Evolutionary conservation across 2,329 filamentous ascomycete species (phyloP), one percentile per base, ranked within the genome.

Genomic region (Calonectria multiphialidica): DNA sequence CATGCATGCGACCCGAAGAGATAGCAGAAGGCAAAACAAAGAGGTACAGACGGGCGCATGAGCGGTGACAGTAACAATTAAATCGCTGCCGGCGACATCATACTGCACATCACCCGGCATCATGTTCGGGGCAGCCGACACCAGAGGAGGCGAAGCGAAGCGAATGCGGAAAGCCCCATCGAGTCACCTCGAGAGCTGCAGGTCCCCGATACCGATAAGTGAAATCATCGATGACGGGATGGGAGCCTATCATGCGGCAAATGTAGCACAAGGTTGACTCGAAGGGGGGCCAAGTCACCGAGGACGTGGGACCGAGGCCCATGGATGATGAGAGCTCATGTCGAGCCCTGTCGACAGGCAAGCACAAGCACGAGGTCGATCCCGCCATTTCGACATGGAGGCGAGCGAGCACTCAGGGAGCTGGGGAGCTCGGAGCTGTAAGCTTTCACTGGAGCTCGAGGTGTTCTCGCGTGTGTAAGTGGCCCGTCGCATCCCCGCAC

Each of bases 51-150:
- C 30, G 30, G 18, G n/a, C 23, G n/a, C 40, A 16, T 21, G 21
- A 70, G 68, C 68, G 68, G 68, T 70, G 68, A 66, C 61, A 53
- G 42, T 70, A 70, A 70, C 68, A 70, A 70, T 70, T 68, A 61
- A 53, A n/a, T 18, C 16, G 33, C 21, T 35, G 21, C 18, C n/a
- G 28, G 28, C n/a, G 16, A 45, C 62, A 65, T 63, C 40, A 53
- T 55, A 28, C 13, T 64, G 53, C 62, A 23, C 28, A 30, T 30
- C 28, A 30, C 28, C 28, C 28, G 28, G 28, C 62, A 53, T 50
- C 47, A 59, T 66, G 37, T 33, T 66, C 67, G 67, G 67, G 21
- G 59, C 42, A 35, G 10, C 59, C 67, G 61, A 65, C 44, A 47
- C 59, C 44, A 66, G n/a, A 40, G 53, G 65, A 35, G 53, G 65